A percentile compares a stretch with the other conserved stretches of the same genome.
Conservation (phyloP, 1,284 basidiomycete genomes). For the Fomitopsis pinicola region DNA sequence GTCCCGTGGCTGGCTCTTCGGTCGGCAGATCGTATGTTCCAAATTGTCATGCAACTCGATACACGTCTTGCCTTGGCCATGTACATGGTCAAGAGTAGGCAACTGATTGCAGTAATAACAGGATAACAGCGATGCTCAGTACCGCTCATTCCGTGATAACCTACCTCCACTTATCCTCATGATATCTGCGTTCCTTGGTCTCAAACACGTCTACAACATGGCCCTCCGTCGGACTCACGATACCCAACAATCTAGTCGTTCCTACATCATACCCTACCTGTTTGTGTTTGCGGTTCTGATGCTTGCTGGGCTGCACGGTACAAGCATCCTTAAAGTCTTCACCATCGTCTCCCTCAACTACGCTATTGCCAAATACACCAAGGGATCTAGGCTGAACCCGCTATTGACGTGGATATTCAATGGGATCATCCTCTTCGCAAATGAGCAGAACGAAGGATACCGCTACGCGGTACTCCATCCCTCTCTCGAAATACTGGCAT, state of each 20-base stretch:
- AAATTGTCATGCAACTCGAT: background rate
- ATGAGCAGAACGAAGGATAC: slow-evolving; percentile 80
- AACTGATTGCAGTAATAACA: slow-evolving; percentile 23
- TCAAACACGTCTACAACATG: slow-evolving; percentile 34
- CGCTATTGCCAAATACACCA: slow-evolving; percentile 47
- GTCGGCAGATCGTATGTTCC: slow-evolving; percentile 57
- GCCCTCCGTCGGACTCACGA: background rate
- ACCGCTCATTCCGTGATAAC: slow-evolving; percentile 78
- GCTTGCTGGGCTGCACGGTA: slow-evolving; percentile 81
- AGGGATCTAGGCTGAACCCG: slow-evolving; percentile 42
- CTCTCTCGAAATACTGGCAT: slow-evolving; percentile 49
- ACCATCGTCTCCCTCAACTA: slow-evolving; percentile 74
- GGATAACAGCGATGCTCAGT: slow-evolving; percentile 88
- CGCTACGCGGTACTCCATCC: slow-evolving; percentile 57
- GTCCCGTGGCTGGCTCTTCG: slow-evolving; percentile 66
- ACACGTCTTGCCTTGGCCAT: background rate
- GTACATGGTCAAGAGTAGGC: background rate
- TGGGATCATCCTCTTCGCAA: slow-evolving; percentile 68
- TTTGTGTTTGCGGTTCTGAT: slow-evolving; percentile 55
- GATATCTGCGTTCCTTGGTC: slow-evolving; percentile 40
- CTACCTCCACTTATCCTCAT: slow-evolving; percentile 57
- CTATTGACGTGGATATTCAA: slow-evolving; percentile 78
- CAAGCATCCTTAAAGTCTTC: slow-evolving; percentile 80
- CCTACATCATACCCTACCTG: slow-evolving; percentile 25
- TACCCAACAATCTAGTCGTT: slow-evolving; percentile 2